Percentiles rank a stretch among this genome's conserved stretches.
Evolutionary conservation across 2,329 filamentous ascomycete genomes (phyloP).

Genomic region (Pseudofabraea citricarpa): DNA sequence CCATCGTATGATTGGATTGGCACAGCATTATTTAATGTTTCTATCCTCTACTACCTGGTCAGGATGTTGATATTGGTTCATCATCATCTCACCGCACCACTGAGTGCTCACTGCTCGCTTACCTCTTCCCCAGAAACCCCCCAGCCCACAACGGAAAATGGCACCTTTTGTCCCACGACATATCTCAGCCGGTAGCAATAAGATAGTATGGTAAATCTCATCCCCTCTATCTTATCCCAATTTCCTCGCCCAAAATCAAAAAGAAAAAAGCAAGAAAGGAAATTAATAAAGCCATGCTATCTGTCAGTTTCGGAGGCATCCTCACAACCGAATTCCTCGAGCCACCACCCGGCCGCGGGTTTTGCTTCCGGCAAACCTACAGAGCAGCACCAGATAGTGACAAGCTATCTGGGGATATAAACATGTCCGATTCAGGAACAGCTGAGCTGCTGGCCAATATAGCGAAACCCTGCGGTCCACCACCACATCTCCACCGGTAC

Average conservation of each 20-base stretch:
- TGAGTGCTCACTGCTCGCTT: no score
- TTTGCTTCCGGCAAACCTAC: constrained; percentile 24
- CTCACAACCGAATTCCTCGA: constrained; percentile 22
- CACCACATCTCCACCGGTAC: constrained; percentile 28
- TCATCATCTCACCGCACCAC: no score
- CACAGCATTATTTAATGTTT: no score
- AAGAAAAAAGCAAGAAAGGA: no score
- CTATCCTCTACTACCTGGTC: no score
- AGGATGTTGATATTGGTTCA: no score
- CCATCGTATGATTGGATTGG: no score
- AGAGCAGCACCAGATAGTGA: constrained; percentile 5
- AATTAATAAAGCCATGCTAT: background rate
- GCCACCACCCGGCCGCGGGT: constrained; percentile 23
- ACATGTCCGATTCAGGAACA: constrained; percentile 7
- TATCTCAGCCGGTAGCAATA: background rate
- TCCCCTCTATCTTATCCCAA: no score
- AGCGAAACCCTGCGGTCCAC: constrained; percentile 9
- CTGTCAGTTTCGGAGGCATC: constrained; percentile 18
- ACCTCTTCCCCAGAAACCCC: background rate
- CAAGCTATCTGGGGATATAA: no score
- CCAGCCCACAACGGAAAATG: background rate
- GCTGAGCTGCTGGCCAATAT: constrained; percentile 14
- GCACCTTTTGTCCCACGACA: background rate
- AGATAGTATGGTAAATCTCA: background rate
- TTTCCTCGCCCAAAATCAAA: no score